Percentiles rank a stretch among this genome's conserved stretches.
phyloP scores from a whole-genome alignment of 139 green algal genomes.

The Nannochloris sp. region DNA sequence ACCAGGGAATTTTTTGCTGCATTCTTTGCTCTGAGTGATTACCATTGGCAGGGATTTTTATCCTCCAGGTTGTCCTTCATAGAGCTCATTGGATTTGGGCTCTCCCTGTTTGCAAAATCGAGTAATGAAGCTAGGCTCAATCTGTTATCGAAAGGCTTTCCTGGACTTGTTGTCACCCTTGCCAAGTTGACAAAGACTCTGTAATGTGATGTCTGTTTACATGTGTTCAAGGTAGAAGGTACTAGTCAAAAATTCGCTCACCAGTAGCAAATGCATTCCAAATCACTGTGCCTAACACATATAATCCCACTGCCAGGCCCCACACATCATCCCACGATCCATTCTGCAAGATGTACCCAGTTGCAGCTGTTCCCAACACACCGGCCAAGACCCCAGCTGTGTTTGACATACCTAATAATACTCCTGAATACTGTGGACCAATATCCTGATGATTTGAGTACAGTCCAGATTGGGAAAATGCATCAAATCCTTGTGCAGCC shows the following conservation, averaged over 20 bases:
- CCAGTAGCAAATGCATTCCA: constrained; percentile 88
- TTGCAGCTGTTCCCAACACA: constrained; percentile 83
- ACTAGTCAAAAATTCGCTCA: constrained; percentile 77
- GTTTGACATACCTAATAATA: constrained; percentile 93
- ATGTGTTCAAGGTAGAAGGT: no score
- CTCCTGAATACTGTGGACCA: constrained; percentile 85
- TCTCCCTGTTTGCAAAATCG: constrained; percentile 71
- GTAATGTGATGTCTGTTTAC: constrained; percentile 6
- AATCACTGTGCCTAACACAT: constrained; percentile 82
- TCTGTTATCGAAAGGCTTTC: constrained; percentile 60
- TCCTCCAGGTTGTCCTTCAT: constrained; percentile 70
- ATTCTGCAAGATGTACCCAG: constrained; percentile 77
- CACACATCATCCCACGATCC: constrained; percentile 66
- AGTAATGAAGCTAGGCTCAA: constrained; percentile 55
- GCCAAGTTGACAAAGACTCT: constrained; percentile 25
- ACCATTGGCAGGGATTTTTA: constrained; percentile 94
- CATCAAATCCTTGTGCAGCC: constrained; percentile 77
- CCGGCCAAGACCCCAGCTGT: constrained; percentile 92
- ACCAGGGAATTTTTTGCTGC: constrained; percentile 91
- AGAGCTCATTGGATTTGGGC: constrained; percentile 77
- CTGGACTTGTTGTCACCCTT: constrained; percentile 62
- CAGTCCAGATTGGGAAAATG: constrained; percentile 82
- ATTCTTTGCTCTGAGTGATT: constrained; percentile 87
- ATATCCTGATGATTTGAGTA: constrained; percentile 99
- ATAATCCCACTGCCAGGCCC: constrained; percentile 81